phyloP scores from a whole-genome alignment of 208 protist genomes.

The Wallacemonas collosoma region DNA sequence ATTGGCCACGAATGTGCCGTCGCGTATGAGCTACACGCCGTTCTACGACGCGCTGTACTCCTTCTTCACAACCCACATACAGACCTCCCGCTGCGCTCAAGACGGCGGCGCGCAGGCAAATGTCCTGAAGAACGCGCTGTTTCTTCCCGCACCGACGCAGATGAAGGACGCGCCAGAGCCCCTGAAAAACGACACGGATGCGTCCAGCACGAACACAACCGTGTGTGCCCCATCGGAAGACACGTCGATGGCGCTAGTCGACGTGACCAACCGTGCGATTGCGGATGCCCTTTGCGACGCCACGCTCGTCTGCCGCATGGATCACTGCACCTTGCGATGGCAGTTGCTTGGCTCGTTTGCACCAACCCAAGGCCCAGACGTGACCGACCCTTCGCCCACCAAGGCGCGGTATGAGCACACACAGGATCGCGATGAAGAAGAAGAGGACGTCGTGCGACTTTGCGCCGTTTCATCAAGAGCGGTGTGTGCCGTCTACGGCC shows the following conservation, averaged over 20 bases:
- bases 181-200: background rate
- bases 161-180: no score
- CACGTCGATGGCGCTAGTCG: background rate
- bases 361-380: background rate
- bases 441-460: background rate
- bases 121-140: no score
- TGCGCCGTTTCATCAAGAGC: background rate
- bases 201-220: no score
- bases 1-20: constrained; percentile 36
- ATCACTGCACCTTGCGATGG: constrained; percentile 9
- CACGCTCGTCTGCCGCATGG: background rate
- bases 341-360: constrained; percentile 14
- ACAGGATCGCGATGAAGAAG: background rate
- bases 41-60: constrained; percentile 51
- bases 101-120: no score
- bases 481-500: background rate
- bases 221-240: no score
- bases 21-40: constrained; percentile 23
- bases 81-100: no score
- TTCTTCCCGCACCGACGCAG: no score
- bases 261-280: background rate
- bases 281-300: background rate
- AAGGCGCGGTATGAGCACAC: background rate
- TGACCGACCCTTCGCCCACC: background rate
- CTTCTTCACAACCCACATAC: background rate